These are phyloP conservation scores for Pythium brachiatum DNA, from an alignment of 352 stramenopile species.

Conservation along the genomic window DNA sequence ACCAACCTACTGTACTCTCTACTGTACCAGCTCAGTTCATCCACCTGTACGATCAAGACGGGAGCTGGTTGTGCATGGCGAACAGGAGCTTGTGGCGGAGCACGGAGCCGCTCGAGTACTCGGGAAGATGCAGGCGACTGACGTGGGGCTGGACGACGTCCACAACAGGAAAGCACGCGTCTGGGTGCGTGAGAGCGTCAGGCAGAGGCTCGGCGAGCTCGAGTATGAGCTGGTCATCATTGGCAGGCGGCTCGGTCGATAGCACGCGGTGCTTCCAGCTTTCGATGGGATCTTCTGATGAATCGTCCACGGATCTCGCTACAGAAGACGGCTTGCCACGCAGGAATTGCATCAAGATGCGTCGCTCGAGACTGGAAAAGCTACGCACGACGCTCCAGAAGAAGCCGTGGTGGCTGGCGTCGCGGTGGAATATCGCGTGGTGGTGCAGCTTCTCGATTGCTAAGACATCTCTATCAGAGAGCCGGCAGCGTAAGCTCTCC, in stretches of 20 bases:
- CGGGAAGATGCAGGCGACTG: constrained; percentile 52
- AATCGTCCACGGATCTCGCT: background rate
- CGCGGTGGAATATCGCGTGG: constrained; percentile 30
- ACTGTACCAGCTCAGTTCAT: background rate
- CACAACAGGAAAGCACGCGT: constrained; percentile 62
- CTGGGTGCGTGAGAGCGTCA: constrained; percentile 44
- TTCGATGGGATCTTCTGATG: constrained; percentile 11
- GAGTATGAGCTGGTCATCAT: constrained; percentile 29
- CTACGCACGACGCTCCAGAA: constrained; percentile 44
- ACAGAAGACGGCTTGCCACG: constrained; percentile 6
- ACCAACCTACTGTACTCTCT: background rate
- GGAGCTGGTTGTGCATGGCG: constrained; percentile 40
- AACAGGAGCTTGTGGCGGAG: constrained; percentile 63
- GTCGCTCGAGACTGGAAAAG: constrained; percentile 50
- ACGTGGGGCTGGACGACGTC: constrained; percentile 24
- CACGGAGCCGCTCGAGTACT: constrained; percentile 46
- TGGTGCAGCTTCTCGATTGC: constrained; percentile 25
- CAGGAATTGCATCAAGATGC: constrained; percentile 48
- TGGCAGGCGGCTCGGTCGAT: background rate
- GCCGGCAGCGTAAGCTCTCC: constrained; percentile 26
- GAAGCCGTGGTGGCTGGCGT: constrained; percentile 29
- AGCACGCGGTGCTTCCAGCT: constrained; percentile 11
- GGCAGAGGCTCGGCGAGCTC: constrained; percentile 42
- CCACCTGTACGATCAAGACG: background rate
- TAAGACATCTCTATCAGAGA: constrained; percentile 13